These are phyloP conservation scores for Sindora glabra DNA, from an alignment of 306 rosid species.

Conservation along the genomic window DNA sequence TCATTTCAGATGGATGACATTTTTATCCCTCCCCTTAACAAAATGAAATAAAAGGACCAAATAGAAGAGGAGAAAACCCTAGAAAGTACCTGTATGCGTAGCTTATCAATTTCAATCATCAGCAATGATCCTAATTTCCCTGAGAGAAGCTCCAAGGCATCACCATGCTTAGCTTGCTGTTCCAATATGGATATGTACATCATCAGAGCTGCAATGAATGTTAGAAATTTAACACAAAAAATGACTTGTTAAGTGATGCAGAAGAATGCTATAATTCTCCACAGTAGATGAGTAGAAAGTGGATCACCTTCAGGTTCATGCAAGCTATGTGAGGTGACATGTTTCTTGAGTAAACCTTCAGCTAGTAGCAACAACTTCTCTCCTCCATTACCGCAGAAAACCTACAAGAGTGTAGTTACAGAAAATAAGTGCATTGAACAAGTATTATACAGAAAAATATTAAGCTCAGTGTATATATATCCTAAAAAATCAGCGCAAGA, in stretches of 20 bases:
- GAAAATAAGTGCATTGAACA: too few species aligned
- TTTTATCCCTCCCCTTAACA: not conserved
- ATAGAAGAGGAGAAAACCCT: conserved; percentile 2
- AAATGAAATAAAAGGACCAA: not conserved
- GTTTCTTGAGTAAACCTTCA: conserved; percentile 94
- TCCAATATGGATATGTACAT: conserved; percentile 86
- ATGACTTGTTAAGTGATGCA: conserved; percentile 1
- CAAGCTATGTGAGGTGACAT: conserved; percentile 83
- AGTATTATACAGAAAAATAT: too few species aligned
- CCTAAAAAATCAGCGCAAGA: too few species aligned
- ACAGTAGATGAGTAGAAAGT: not conserved
- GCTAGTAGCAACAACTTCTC: conserved; percentile 81
- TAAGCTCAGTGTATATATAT: too few species aligned
- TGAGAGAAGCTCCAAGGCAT: conserved; percentile 83
- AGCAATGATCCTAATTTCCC: conserved; percentile 85
- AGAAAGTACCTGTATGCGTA: conserved; percentile 82
- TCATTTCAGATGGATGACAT: not conserved
- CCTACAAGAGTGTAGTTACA: conserved; percentile 44
- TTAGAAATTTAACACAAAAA: conserved; percentile 10
- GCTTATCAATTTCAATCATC: conserved; percentile 80
- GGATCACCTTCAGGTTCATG: conserved; percentile 88
- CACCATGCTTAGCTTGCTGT: conserved; percentile 87
- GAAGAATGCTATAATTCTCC: not conserved
- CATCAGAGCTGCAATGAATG: conserved; percentile 65
- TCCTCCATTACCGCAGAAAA: conserved; percentile 72